These are phyloP conservation scores for Dactylorhiza incarnata DNA, from an alignment of 106 monocot genomes.

Conservation along the genomic window DNA sequence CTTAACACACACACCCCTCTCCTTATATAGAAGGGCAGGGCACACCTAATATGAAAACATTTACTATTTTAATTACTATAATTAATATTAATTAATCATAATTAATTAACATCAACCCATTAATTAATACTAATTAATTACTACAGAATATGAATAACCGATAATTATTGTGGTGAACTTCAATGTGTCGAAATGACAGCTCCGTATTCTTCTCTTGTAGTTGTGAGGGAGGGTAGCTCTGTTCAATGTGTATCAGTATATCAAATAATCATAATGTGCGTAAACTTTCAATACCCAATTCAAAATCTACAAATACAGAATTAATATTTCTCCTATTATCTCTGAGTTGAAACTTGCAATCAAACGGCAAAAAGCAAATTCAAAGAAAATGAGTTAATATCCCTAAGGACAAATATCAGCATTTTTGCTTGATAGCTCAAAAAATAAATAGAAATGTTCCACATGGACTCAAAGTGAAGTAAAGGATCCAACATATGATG, in stretches of 20 bases:
- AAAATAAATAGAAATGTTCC: neutral
- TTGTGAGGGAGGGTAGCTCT: no score
- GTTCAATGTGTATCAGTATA: neutral
- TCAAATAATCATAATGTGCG: neutral
- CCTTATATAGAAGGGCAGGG: no score
- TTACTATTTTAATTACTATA: no score
- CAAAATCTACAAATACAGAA: neutral
- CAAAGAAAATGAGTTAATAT: neutral
- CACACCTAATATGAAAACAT: no score
- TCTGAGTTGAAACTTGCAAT: neutral
- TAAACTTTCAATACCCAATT: neutral
- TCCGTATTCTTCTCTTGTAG: no score
- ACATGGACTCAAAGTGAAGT: neutral
- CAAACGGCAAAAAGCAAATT: neutral
- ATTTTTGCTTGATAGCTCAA: neutral
- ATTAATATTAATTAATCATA: no score
- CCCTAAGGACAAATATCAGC: neutral
- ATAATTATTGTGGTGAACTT: no score
- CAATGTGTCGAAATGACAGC: no score
- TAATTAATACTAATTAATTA: no score
- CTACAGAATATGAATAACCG: no score
- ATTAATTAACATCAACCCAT: no score
- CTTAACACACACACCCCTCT: no score
- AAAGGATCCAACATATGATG: neutral
- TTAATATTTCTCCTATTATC: neutral